Conservation (phyloP, 208 protist genomes). For the Trypanosoma platydactyli region DNA sequence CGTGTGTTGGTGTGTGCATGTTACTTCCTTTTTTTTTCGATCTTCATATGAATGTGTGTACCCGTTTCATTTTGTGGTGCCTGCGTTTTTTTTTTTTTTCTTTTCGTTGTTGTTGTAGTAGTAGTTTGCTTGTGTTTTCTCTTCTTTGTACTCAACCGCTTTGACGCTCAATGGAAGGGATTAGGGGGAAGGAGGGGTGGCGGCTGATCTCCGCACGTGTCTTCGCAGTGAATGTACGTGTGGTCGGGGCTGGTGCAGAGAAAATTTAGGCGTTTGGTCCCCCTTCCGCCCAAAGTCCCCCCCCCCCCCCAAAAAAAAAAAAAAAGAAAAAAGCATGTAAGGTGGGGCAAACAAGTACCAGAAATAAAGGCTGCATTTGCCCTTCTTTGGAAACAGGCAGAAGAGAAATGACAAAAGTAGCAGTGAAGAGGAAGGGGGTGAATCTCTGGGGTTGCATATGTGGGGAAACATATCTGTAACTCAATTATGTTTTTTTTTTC, state of each 20-base stretch:
- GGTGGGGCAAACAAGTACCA: neutral
- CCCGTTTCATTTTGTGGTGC: neutral
- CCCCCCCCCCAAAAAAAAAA: neutral
- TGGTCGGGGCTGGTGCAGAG: no score
- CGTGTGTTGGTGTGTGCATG: no score
- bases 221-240: no score
- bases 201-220: no score
- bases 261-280: no score
- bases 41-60: neutral
- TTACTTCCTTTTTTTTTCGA: no score
- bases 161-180: neutral
- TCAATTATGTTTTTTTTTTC: slow-evolving; percentile 13
- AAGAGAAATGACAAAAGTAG: slow-evolving; percentile 9
- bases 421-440: no score
- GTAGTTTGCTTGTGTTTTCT: slow-evolving; percentile 7
- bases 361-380: no score
- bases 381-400: neutral
- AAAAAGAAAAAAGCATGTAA: neutral
- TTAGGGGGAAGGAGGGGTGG: no score
- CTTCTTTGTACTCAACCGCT: no score
- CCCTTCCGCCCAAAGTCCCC: no score
- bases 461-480: slow-evolving; percentile 1
- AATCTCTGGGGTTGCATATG: no score
- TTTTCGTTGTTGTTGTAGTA: neutral
- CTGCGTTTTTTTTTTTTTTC: neutral